Conservation (phyloP, 2,329 filamentous ascomycete genomes). For the Alternaria metachromatica region DNA sequence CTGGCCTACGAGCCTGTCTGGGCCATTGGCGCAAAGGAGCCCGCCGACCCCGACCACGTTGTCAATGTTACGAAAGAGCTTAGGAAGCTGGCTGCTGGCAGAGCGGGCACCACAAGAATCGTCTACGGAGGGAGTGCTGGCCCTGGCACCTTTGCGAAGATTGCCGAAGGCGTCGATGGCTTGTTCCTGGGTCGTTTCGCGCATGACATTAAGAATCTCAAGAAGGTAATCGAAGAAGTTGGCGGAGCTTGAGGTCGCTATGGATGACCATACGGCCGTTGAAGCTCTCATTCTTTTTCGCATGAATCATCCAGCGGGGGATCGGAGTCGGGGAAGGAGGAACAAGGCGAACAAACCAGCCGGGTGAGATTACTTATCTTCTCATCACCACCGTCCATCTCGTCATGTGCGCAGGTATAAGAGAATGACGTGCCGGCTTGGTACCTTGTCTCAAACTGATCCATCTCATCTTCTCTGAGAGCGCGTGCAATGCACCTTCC, state of each 20-base stretch:
- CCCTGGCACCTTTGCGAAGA: constrained; percentile 73
- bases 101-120: constrained; percentile 69
- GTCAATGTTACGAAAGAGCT: constrained; percentile 72
- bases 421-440: neutral
- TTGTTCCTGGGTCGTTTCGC: constrained; percentile 83
- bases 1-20: constrained; percentile 89
- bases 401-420: neutral
- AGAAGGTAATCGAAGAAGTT: constrained; percentile 75
- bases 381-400: neutral
- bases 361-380: constrained; percentile 2
- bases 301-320: neutral
- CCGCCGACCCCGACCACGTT: constrained; percentile 76
- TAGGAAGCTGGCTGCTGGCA: constrained; percentile 59
- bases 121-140: constrained; percentile 86
- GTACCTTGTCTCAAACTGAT: neutral
- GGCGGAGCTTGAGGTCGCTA: constrained; percentile 49
- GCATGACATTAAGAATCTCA: constrained; percentile 75
- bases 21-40: constrained; percentile 79
- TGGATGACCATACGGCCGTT: neutral
- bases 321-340: neutral
- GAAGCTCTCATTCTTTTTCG: neutral
- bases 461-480: neutral
- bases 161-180: constrained; percentile 76
- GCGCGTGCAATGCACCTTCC: neutral
- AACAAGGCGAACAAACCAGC: neutral